Evolutionary conservation across 345 rosid genomes (phyloP).

Genomic region (Rhodomyrtus tomentosa): DNA sequence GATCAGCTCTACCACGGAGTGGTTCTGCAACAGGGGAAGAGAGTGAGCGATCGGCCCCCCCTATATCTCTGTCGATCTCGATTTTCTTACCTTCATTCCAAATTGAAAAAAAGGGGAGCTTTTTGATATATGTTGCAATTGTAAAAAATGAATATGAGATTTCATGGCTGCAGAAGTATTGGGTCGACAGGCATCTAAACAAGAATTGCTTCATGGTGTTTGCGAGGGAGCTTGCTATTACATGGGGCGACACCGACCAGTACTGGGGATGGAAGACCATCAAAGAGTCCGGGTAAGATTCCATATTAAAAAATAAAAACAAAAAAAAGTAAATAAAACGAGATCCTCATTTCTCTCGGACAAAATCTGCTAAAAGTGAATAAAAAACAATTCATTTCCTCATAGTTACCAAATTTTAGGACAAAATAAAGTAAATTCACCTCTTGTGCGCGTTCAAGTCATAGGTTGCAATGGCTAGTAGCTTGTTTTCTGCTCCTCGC

Average conservation of each 20-base stretch:
- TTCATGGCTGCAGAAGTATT: neutral
- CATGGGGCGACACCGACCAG: neutral
- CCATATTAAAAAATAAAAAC: neutral
- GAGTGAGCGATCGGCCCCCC: neutral
- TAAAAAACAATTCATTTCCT: neutral
- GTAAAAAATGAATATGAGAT: neutral
- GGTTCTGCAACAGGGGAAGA: neutral
- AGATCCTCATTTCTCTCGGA: neutral
- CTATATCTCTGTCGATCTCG: neutral
- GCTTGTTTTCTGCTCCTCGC: neutral
- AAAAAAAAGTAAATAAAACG: neutral
- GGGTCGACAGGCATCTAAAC: neutral
- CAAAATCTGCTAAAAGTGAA: neutral
- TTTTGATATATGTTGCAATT: neutral
- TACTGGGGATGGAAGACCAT: neutral
- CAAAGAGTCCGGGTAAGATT: neutral
- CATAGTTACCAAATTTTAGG: neutral
- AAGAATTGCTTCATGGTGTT: conserved; percentile 5
- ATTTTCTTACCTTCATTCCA: neutral
- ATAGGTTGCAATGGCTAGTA: neutral
- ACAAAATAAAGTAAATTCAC: neutral
- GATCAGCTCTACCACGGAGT: neutral
- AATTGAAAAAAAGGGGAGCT: neutral
- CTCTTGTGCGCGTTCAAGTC: neutral
- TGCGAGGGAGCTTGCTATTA: neutral